Conservation (phyloP, 345 rosid species). For the Bruguiera parviflora region DNA sequence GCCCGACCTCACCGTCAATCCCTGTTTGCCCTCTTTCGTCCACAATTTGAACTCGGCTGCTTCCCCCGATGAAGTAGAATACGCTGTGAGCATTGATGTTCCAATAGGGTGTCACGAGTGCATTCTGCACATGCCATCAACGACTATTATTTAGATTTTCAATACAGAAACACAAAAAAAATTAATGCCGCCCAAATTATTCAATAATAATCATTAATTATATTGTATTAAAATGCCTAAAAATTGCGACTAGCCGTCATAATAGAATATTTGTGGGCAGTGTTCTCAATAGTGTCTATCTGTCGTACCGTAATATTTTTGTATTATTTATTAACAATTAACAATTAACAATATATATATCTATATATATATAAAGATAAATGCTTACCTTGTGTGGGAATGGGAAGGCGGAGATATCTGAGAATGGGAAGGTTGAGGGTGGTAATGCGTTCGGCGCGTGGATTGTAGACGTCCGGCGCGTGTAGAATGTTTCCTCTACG, state of each 20-base stretch:
- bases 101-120: conserved; percentile 33
- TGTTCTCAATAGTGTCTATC: no score
- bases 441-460: conserved; percentile 54
- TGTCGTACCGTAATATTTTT: no score
- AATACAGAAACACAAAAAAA: no score
- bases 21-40: conserved; percentile 22
- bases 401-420: conserved; percentile 39
- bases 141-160: no score
- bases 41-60: conserved; percentile 27
- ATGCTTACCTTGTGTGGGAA: conserved; percentile 32
- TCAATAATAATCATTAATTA: no score
- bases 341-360: no score
- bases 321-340: no score
- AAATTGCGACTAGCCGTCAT: no score
- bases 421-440: conserved; percentile 54
- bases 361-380: not conserved
- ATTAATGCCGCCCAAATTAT: no score
- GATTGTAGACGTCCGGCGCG: conserved; percentile 48
- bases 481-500: not conserved
- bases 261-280: no score
- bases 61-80: conserved; percentile 33
- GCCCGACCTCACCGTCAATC: conserved; percentile 23
- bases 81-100: conserved; percentile 39
- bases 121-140: conserved; percentile 20
- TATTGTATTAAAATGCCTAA: no score